phyloP scores from a whole-genome alignment of 192 early-diverging fungal genomes.

The Rhizoclosmatium sp. region DNA sequence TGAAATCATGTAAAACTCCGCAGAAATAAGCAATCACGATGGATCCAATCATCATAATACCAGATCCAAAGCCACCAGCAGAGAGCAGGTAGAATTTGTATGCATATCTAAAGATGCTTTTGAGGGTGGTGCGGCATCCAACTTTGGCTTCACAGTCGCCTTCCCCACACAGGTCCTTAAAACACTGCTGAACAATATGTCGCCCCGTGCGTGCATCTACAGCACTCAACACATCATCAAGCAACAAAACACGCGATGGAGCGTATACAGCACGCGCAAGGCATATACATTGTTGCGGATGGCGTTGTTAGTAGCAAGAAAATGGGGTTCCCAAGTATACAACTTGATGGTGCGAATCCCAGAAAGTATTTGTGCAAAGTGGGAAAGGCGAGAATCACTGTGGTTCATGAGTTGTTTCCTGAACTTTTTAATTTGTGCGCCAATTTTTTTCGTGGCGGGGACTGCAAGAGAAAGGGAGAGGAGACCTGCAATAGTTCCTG shows the following conservation, averaged over 20 bases:
- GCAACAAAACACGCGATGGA: conserved; percentile 66
- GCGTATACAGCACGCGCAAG: conserved; percentile 77
- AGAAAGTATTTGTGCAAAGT: conserved; percentile 57
- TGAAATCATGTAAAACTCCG: conserved; percentile 47
- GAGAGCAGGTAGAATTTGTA: conserved; percentile 51
- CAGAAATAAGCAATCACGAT: conserved; percentile 41
- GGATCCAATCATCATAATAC: conserved; percentile 26
- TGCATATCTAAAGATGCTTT: conserved; percentile 41
- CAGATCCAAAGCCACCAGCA: conserved; percentile 42
- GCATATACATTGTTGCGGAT: no score
- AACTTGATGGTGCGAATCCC: conserved; percentile 54
- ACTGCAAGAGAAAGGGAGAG: conserved; percentile 29
- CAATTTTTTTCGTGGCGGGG: conserved; percentile 29
- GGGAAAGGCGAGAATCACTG: conserved; percentile 26
- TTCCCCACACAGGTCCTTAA: conserved; percentile 39
- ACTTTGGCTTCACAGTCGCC: neutral
- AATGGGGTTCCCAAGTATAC: conserved; percentile 52
- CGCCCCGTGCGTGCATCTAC: conserved; percentile 92
- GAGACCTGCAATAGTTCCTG: conserved; percentile 36
- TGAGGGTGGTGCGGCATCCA: neutral
- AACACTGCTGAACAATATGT: conserved; percentile 79
- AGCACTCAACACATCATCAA: conserved; percentile 86
- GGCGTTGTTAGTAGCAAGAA: no score
- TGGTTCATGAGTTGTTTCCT: conserved; percentile 27
- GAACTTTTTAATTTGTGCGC: conserved; percentile 28